Conservation (phyloP, 768 basidiomycete species). For the Lanmaoa rubissima region DNA sequence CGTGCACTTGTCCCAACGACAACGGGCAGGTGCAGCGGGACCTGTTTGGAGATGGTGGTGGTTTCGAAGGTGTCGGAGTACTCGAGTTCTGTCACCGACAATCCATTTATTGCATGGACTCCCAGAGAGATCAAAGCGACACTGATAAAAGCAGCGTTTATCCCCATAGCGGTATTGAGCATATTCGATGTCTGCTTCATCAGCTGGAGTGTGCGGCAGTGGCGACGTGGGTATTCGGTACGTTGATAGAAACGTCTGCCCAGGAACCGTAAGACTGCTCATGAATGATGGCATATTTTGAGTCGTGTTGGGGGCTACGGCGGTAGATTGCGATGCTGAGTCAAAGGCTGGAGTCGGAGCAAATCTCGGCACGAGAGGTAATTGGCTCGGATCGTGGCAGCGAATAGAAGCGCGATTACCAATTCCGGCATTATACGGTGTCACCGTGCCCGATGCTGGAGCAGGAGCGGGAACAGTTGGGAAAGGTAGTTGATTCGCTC, state of each 20-base stretch:
- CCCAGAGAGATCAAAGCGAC: conserved; percentile 25
- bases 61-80: conserved; percentile 29
- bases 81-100: conserved; percentile 24
- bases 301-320: background rate
- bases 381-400: background rate
- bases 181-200: conserved; percentile 24
- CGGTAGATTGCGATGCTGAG: conserved; percentile 2
- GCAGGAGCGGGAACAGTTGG: background rate
- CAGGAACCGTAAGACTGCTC: background rate
- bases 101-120: conserved; percentile 27
- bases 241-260: background rate
- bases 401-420: background rate
- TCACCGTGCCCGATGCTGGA: background rate
- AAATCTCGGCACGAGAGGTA: background rate
- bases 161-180: conserved; percentile 19
- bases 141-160: conserved; percentile 22
- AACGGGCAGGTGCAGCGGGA: conserved; percentile 11
- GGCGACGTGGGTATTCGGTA: background rate
- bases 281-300: conserved; percentile 1
- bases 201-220: background rate
- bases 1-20: conserved; percentile 27
- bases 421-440: background rate
- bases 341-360: background rate
- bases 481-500: background rate
- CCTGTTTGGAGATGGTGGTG: conserved; percentile 21